These are phyloP conservation scores for Hydrangea macrophylla DNA, from an alignment of 148 eudicot genomes.

Conservation along the genomic window DNA sequence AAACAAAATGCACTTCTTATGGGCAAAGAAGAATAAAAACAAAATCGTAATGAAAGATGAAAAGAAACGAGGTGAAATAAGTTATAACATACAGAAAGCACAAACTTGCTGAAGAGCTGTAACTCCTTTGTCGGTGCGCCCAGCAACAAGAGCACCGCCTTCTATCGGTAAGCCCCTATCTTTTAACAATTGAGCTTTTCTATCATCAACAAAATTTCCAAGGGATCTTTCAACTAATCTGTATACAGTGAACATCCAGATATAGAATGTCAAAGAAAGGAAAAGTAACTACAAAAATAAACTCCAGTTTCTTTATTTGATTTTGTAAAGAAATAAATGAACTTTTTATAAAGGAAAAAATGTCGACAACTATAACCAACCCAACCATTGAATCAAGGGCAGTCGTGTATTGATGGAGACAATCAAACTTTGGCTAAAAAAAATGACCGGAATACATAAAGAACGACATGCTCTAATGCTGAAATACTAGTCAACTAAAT, in stretches of 20 bases:
- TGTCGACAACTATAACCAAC: neutral
- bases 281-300: too few species aligned
- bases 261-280: slow-evolving; percentile 8
- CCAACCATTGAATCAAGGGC: neutral
- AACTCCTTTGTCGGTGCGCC: slow-evolving; percentile 98
- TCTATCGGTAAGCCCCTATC: slow-evolving; percentile 80
- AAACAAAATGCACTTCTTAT: neutral
- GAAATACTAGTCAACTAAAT: neutral
- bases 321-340: too few species aligned
- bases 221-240: slow-evolving; percentile 71
- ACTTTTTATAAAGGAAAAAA: neutral
- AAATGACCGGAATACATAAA: too few species aligned
- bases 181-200: slow-evolving; percentile 63
- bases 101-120: slow-evolving; percentile 89
- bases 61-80: neutral
- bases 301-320: too few species aligned
- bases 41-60: neutral
- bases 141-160: slow-evolving; percentile 74
- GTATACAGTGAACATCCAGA: slow-evolving; percentile 18
- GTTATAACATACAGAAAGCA: slow-evolving; percentile 69
- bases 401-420: too few species aligned
- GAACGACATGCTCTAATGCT: neutral
- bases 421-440: too few species aligned
- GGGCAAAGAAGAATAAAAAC: neutral
- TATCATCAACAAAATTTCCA: slow-evolving; percentile 83